Evolutionary conservation across 805 yeast species (phyloP), one percentile per base, ranked within the genome.

Genomic region (Cyberlindnera xishuangbannaensis): DNA sequence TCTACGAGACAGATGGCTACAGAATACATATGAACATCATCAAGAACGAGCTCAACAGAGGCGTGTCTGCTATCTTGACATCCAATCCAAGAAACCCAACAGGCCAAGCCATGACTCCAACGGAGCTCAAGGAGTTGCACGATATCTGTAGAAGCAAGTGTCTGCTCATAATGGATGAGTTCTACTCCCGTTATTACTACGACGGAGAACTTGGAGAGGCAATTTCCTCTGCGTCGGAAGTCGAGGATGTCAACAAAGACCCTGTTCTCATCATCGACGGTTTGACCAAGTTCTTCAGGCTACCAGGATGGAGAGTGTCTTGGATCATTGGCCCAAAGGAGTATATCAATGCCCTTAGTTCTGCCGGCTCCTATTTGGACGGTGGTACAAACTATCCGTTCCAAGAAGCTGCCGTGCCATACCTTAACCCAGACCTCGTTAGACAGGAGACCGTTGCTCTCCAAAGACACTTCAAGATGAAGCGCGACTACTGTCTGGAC

Each of bases 31-130:
- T 74, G 45, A 66, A 70, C 34, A 64, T 67, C 36, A 65, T 74
- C 33, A 66, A 64, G 41, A 61, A 65, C 40, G 81, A 74, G 50
- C 56, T 74, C 52, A 57, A 56, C 31, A 60, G 80, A 45, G 81
- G 81, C 25, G 79, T 74, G 6, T 63, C 73, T 37, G 80, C 80
- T 4, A 53, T 73, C 20, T 55, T 72, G 31, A 74, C 79, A 0
- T 74, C 79, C 4, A 74, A 74, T 49, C 81, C 81, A 18, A 61
- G 81, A 56, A 74, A 74, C 52, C 81, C 81, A 18, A 74, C 81
- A 1, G 81, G 81, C 23, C 67, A 58, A 46, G 63, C 73, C 31
- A 64, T 74, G 64, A 53, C 71, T 5, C 63, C 62, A 13, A 53
- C 51, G 9, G 76, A 74, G 47, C 59, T 74, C 44, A 44, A 56